phyloP scores from a whole-genome alignment of 1,139 yeast genomes.

The Geotrichum klebahnii region DNA sequence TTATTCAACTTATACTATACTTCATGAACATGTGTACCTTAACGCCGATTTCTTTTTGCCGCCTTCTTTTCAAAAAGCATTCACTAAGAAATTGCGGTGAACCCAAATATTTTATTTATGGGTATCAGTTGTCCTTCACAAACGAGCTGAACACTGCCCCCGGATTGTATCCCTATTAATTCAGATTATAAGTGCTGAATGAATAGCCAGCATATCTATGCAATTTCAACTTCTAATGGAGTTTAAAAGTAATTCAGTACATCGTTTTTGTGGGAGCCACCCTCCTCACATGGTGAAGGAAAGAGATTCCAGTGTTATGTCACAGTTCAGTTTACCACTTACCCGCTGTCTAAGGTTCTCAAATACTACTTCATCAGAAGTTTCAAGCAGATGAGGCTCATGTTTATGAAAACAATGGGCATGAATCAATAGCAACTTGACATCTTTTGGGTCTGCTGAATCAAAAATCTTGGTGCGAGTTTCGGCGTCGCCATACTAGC shows the following conservation, averaged over 20 bases:
- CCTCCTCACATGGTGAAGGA: slow-evolving; percentile 75
- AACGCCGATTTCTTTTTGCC: too few relatives aligned
- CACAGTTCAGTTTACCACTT: slow-evolving; percentile 48
- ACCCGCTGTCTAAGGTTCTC: slow-evolving; percentile 60
- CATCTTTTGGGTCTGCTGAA: slow-evolving; percentile 20
- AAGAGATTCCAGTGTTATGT: slow-evolving; percentile 46
- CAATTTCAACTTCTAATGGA: slow-evolving; percentile 74
- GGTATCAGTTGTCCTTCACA: too few relatives aligned
- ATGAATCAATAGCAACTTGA: slow-evolving; percentile 66
- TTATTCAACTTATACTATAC: too few relatives aligned
- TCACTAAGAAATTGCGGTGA: too few relatives aligned
- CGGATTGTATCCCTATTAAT: too few relatives aligned
- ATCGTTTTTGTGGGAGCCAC: slow-evolving; percentile 97
- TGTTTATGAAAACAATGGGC: slow-evolving; percentile 92
- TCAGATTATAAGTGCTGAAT: too few relatives aligned
- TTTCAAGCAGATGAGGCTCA: slow-evolving; percentile 66
- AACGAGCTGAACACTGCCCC: too few relatives aligned
- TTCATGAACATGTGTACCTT: too few relatives aligned
- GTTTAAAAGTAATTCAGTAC: slow-evolving; percentile 78
- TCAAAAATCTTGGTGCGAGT: slow-evolving; percentile 38
- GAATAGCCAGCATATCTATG: too few relatives aligned
- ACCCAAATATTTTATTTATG: too few relatives aligned
- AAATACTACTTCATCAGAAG: slow-evolving; percentile 60
- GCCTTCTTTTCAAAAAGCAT: too few relatives aligned
- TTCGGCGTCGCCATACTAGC: slow-evolving; percentile 52